Percentiles rank a stretch among this genome's conserved stretches.
phyloP scores from a whole-genome alignment of 441 rosid species.

The Adansonia madagascariensis region DNA sequence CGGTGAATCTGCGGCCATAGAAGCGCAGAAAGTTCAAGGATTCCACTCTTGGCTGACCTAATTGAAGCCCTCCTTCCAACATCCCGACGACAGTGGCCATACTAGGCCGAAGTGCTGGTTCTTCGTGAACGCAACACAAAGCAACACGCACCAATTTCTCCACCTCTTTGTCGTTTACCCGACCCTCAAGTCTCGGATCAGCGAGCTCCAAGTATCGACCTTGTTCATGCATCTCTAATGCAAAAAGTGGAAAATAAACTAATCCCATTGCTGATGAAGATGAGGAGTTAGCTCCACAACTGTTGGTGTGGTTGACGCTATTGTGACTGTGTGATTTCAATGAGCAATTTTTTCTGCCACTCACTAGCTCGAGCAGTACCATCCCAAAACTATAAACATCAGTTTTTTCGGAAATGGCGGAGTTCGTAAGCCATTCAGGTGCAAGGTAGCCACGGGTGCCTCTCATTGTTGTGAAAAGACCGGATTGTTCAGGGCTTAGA shows the following conservation, averaged over 20 bases:
- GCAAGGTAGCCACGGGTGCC: slow-evolving; percentile 98
- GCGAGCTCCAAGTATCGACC: slow-evolving; percentile 75
- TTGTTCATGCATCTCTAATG: slow-evolving; percentile 92
- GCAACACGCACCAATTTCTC: slow-evolving; percentile 66
- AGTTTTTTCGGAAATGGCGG: slow-evolving; percentile 81
- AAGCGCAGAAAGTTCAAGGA: slow-evolving; percentile 53
- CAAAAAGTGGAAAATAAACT: slow-evolving; percentile 74
- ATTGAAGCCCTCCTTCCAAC: slow-evolving; percentile 70
- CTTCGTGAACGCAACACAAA: slow-evolving; percentile 80
- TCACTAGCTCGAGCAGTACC: slow-evolving; percentile 89
- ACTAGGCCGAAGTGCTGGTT: slow-evolving; percentile 62
- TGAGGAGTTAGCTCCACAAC: slow-evolving; percentile 46
- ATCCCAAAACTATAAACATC: slow-evolving; percentile 93
- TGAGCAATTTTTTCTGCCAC: slow-evolving; percentile 86
- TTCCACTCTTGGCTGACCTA: slow-evolving; percentile 66
- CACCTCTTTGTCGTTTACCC: slow-evolving; percentile 63
- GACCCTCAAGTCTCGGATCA: slow-evolving; percentile 73
- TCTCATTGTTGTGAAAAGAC: slow-evolving; percentile 89
- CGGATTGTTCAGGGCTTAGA: slow-evolving; percentile 77
- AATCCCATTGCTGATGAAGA: slow-evolving; percentile 51
- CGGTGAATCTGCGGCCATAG: slow-evolving; percentile 76
- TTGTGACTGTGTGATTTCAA: slow-evolving; percentile 50
- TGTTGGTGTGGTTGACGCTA: slow-evolving; percentile 47
- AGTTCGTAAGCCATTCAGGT: slow-evolving; percentile 90
- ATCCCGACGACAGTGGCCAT: slow-evolving; percentile 81